Percentiles rank a stretch among this genome's conserved stretches.
These are phyloP conservation scores for Beauveria scarabaeidicola DNA, from an alignment of 2,329 filamentous ascomycete genomes.

Conservation along the genomic window DNA sequence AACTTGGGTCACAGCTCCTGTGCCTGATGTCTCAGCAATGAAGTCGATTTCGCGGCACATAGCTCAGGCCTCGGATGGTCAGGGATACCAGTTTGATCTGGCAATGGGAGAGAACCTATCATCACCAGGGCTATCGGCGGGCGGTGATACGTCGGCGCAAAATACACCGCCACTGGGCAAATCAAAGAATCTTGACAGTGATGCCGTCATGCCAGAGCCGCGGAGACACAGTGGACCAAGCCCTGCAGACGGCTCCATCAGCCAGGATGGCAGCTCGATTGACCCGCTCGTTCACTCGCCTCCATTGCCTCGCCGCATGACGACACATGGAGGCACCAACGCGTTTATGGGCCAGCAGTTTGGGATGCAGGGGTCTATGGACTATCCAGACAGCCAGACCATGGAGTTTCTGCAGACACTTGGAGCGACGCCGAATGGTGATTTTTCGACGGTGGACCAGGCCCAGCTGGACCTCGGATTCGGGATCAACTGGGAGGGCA, in stretches of 20 bases:
- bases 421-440: conserved; percentile 24
- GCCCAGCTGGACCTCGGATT: conserved; percentile 56
- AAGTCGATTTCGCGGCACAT: conserved; percentile 18
- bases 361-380: conserved; percentile 25
- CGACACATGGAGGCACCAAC: conserved; percentile 23
- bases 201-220: conserved; percentile 23
- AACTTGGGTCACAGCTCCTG: conserved; percentile 21
- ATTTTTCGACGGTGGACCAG: conserved; percentile 30
- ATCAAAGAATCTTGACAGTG: conserved; percentile 28
- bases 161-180: conserved; percentile 32
- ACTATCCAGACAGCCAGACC: conserved; percentile 41
- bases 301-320: conserved; percentile 27
- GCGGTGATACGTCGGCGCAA: conserved; percentile 29
- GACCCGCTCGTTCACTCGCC: conserved; percentile 41
- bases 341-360: conserved; percentile 27
- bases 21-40: conserved; percentile 19
- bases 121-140: conserved; percentile 30
- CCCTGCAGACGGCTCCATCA: conserved; percentile 21
- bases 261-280: conserved; percentile 21
- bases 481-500: conserved; percentile 55
- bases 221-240: conserved; percentile 23
- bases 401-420: conserved; percentile 43
- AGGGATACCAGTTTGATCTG: conserved; percentile 24
- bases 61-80: conserved; percentile 16
- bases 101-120: conserved; percentile 31